Evolutionary conservation across 2,329 filamentous ascomycete species (phyloP), one percentile per base, ranked within the genome.

Genomic region (Diplodia corticola): DNA sequence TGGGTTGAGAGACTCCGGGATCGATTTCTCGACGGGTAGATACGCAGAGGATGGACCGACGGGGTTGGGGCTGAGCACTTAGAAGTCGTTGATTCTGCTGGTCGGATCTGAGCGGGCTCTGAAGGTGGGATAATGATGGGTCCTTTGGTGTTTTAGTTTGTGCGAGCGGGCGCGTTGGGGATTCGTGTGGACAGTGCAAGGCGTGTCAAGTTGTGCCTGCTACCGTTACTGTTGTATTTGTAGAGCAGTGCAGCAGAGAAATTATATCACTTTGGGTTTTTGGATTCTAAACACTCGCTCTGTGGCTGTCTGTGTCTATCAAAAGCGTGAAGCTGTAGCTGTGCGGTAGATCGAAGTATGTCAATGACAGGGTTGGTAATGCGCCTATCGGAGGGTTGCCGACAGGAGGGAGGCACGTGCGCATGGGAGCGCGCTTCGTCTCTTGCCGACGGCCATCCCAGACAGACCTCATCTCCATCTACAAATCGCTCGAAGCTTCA

Each of bases 31-130:
- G n/a, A 33, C 20, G 6, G 30, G 40, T 3, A 44, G 40, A 44
- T 20, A n/a, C 4, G 40, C 37, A 13, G 48, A 49, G 4, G 49
- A 46, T 10, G 51, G 50, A 26, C 37, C 33, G 33, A 35, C 28
- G 40, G 63, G 63, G 7, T 30, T 65, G 63, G 63, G 63, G 15
- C 15, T 65, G 35, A 46, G 20, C 20, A 64, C 51, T 55, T 57
- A 46, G 22, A 26, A 48, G 17, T 4, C 30, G 24, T 5, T 13
- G 37, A 15, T 10, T 61, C 44, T 28, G 40, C 57, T 46, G 57
- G 57, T 35, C 44, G 40, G 53, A 44, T 40, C 12, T n/a, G 33
- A 9, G n/a, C n/a, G 24, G 17, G 17, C 20, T 26, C 15, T 30
- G 55, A 30, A 24, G 12, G 13, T 10, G 22, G 20, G 26, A 15